A percentile compares a stretch with the other conserved stretches of the same genome.
Evolutionary conservation across 179 eudicot genomes (phyloP).

Genomic region (Spergularia azorica): DNA sequence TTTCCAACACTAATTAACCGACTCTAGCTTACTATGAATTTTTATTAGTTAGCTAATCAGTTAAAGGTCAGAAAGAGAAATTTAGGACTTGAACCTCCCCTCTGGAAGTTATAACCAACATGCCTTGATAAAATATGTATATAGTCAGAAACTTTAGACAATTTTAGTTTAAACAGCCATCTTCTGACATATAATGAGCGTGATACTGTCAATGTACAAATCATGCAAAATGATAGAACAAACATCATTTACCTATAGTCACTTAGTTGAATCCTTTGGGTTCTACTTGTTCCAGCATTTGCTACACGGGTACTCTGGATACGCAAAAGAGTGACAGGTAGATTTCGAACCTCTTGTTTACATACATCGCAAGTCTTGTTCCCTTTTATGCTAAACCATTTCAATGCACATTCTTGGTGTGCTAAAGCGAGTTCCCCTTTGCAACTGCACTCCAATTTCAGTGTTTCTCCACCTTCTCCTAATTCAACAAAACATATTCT

Average conservation of each 20-base stretch:
- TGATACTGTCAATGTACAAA: neutral
- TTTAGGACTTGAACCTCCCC: too few relatives aligned
- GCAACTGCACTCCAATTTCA: conserved; percentile 88
- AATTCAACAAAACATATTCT: conserved; percentile 76
- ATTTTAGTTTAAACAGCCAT: neutral
- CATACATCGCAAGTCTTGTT: conserved; percentile 87
- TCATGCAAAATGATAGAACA: neutral
- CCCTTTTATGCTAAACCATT: conserved; percentile 93
- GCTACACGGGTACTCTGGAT: conserved; percentile 55
- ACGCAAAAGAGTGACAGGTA: conserved; percentile 84
- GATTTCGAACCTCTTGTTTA: conserved; percentile 70
- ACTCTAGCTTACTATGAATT: too few relatives aligned
- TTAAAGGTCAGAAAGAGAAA: too few relatives aligned
- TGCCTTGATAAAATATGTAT: too few relatives aligned
- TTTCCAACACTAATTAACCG: too few relatives aligned
- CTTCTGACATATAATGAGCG: neutral
- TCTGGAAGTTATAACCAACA: too few relatives aligned
- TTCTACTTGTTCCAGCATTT: conserved; percentile 29
- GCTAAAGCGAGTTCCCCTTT: conserved; percentile 94
- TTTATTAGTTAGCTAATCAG: too few relatives aligned
- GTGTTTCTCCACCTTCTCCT: conserved; percentile 84
- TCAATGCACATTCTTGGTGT: conserved; percentile 81
- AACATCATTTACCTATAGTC: conserved; percentile 60
- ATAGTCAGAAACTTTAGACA: too few relatives aligned
- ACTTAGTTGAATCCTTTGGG: conserved; percentile 40